Conservation (phyloP, 1,284 basidiomycete genomes). For the Xerocomus amazonicus region DNA sequence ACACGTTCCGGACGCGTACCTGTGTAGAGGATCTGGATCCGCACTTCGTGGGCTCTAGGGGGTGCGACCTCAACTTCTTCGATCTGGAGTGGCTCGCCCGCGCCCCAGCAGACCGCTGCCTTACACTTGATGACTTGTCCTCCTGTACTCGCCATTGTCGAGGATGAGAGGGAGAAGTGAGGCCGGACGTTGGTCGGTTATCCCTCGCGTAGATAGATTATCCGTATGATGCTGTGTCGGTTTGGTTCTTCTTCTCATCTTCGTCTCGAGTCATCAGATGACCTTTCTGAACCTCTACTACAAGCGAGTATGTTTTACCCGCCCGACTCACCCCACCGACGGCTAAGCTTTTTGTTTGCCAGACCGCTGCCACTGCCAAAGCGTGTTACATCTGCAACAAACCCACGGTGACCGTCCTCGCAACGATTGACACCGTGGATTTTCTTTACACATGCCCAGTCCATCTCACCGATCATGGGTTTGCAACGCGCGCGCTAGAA, state of each 20-base stretch:
- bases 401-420: constrained; percentile 69
- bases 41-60: constrained; percentile 87
- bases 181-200: too few relatives aligned
- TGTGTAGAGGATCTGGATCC: constrained; percentile 88
- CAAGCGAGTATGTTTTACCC: constrained; percentile 53
- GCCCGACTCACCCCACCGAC: background rate
- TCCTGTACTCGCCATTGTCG: constrained; percentile 59
- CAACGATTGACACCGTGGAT: constrained; percentile 70
- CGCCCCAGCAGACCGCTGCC: constrained; percentile 95
- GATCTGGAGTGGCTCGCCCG: constrained; percentile 83
- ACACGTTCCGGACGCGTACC: constrained; percentile 44
- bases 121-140: constrained; percentile 88
- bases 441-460: constrained; percentile 69
- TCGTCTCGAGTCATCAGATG: constrained; percentile 36
- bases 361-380: constrained; percentile 67
- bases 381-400: constrained; percentile 71
- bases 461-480: constrained; percentile 68
- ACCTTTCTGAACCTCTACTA: constrained; percentile 76
- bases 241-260: too few relatives aligned
- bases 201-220: too few relatives aligned
- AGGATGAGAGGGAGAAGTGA: constrained; percentile 1
- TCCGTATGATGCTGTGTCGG: background rate
- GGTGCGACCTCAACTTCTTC: constrained; percentile 94
- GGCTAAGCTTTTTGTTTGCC: background rate
- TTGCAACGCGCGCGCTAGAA: constrained; percentile 56